Conservation (phyloP, 257 asterid genomes). For the Fraxinus anomala region DNA sequence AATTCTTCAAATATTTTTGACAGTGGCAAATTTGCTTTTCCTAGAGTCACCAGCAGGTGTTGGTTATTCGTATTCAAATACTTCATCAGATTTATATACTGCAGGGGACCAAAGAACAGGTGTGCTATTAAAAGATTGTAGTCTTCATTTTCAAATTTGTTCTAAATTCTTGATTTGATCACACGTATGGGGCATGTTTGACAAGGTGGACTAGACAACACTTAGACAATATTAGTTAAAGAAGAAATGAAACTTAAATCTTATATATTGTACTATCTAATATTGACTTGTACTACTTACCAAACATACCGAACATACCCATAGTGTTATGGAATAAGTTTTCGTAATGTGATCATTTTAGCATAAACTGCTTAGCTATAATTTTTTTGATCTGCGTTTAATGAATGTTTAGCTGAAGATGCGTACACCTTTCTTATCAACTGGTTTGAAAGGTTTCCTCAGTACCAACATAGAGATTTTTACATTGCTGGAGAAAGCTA, state of each 20-base stretch:
- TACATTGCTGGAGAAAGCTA: conserved; percentile 97
- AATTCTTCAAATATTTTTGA: conserved; percentile 30
- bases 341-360: conserved; percentile 1
- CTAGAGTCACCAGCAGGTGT: conserved; percentile 99
- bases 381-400: conserved; percentile 28
- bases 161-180: background rate
- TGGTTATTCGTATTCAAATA: conserved; percentile 91
- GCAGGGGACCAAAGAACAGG: conserved; percentile 90
- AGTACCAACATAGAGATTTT: conserved; percentile 83
- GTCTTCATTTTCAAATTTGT: conserved; percentile 14
- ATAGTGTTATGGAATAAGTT: background rate
- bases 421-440: conserved; percentile 66
- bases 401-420: conserved; percentile 68
- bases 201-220: background rate
- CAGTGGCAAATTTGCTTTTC: conserved; percentile 96
- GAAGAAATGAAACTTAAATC: background rate
- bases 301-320: background rate
- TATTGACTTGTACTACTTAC: background rate
- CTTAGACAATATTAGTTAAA: background rate
- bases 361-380: conserved; percentile 8
- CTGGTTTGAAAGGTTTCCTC: conserved; percentile 98
- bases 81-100: conserved; percentile 76
- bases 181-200: background rate
- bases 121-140: conserved; percentile 28
- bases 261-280: background rate